Conservation (phyloP, 306 rosid species). For the Sphenostylis stenocarpa region DNA sequence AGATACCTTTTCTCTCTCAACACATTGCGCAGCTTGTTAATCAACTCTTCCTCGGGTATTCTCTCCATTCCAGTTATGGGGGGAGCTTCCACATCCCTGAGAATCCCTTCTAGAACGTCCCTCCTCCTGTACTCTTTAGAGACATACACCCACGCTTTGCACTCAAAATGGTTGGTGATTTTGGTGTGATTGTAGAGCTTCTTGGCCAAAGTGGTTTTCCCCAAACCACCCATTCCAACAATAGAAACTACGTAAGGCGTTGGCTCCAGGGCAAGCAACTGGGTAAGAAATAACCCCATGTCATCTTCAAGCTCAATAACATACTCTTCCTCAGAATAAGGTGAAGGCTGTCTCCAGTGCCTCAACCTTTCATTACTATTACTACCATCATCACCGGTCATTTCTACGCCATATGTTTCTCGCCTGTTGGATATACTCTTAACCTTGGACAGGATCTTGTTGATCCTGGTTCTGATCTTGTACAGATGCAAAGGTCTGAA, state of each 20-base stretch:
- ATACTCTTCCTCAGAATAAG: constrained; percentile 40
- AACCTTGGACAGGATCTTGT: constrained; percentile 17
- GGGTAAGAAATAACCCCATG: constrained; percentile 14
- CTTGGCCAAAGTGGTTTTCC: constrained; percentile 47
- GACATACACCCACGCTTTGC: constrained; percentile 48
- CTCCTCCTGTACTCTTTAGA: constrained; percentile 43
- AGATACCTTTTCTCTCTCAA: constrained; percentile 46
- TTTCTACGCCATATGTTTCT: constrained; percentile 30
- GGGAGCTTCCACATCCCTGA: constrained; percentile 34
- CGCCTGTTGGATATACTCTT: constrained; percentile 34
- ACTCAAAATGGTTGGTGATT: constrained; percentile 33
- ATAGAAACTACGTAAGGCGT: constrained; percentile 40
- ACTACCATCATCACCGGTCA: neutral
- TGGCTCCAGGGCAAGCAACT: constrained; percentile 25
- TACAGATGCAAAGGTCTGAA: constrained; percentile 11
- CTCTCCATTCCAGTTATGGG: neutral
- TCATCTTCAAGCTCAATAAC: constrained; percentile 46
- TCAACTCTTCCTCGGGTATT: constrained; percentile 38
- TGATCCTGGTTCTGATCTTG: constrained; percentile 18
- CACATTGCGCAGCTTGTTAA: constrained; percentile 20
- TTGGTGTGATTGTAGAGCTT: constrained; percentile 30
- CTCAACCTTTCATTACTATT: constrained; percentile 20
- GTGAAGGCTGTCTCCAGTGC: constrained; percentile 45
- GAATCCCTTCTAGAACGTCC: constrained; percentile 42
- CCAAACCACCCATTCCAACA: constrained; percentile 54